Base-by-base conservation (phyloP, 345 rosid species). In the Carallia brachiata region DNA sequence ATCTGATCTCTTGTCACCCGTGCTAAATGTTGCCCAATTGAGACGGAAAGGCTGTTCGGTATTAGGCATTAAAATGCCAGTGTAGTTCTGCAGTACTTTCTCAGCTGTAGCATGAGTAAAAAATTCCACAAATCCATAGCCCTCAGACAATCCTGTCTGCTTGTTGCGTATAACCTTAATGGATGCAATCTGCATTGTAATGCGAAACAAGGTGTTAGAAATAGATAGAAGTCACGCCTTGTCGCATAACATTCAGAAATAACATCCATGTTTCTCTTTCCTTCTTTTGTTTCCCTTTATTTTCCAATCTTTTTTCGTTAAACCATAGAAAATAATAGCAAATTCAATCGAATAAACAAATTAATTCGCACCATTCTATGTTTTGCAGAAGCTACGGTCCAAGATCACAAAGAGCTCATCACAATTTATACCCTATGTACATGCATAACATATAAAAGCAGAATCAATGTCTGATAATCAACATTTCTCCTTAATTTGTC, bases 21-120 rank as follows among this genome's bases (percentile, higher is more conserved):
- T 79, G 79, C 92, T 89, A 80, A 95, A 95, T 74, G 97, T 86
- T 54, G 99, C 99, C 99, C 99, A 95, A 78, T 95, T 92, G 63
- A 95, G 84, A 79, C 93, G 97, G 73, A 88, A 95, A n/a, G 90
- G 92, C 75, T 87, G 97, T 2, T 95, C 97, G 0, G 88, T 80
- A 55, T 85, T 89, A 69, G 84, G 91, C 99, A 95, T 95, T 82
- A 81, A 54, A 60, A 80, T 75, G 70, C 85, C 85, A 48, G 86
- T 63, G 62, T 87, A 90, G 52, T 82, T 84, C 72, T 92, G 93
- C 61, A 92, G 80, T 77, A 90, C 91, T 80, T 95, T 88, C 64
- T 91, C 97, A 32, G 97, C 98, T 23, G 89, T 81, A n/a, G 85
- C 86, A 65, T 90, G 99, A 27, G 93, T 77, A 71, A 69, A 74